Evolutionary conservation across 2,329 filamentous ascomycete species (phyloP).

Genomic region (Stenocarpella maydis): DNA sequence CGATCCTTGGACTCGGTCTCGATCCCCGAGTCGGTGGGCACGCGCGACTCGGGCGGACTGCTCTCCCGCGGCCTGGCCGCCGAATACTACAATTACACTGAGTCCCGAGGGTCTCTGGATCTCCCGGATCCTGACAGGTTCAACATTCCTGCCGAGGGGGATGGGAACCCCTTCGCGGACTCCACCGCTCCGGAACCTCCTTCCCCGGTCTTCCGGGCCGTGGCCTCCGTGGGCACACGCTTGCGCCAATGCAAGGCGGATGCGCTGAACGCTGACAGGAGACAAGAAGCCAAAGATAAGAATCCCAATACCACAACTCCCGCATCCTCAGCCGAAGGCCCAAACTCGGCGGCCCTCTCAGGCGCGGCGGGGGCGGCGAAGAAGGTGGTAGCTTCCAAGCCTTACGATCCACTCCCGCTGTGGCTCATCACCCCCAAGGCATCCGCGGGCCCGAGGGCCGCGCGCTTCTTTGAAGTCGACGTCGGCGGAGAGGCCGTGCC

Average conservation of each 20-base stretch:
- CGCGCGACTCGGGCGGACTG: rapidly evolving
- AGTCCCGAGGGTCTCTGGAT: no score
- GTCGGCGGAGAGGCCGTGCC: neutral
- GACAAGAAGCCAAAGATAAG: no score
- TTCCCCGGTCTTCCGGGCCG: neutral
- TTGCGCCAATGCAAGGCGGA: neutral
- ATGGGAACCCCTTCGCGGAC: neutral
- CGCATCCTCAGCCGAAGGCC: neutral
- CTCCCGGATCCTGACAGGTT: neutral
- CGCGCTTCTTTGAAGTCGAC: neutral
- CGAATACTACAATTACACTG: neutral
- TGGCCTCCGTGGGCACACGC: neutral
- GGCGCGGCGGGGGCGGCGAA: neutral
- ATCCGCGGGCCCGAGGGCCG: neutral
- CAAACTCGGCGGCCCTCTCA: neutral
- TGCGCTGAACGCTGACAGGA: neutral
- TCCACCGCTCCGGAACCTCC: neutral
- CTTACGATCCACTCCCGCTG: neutral
- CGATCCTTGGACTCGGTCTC: neutral
- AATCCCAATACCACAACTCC: rapidly evolving
- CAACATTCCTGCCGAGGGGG: neutral
- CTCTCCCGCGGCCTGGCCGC: no score
- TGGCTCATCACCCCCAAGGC: neutral
- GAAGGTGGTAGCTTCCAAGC: neutral
- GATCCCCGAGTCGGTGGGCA: neutral